Evolutionary conservation across 1,284 basidiomycete genomes (phyloP).

Genomic region (Cystobasidium slooffiae): DNA sequence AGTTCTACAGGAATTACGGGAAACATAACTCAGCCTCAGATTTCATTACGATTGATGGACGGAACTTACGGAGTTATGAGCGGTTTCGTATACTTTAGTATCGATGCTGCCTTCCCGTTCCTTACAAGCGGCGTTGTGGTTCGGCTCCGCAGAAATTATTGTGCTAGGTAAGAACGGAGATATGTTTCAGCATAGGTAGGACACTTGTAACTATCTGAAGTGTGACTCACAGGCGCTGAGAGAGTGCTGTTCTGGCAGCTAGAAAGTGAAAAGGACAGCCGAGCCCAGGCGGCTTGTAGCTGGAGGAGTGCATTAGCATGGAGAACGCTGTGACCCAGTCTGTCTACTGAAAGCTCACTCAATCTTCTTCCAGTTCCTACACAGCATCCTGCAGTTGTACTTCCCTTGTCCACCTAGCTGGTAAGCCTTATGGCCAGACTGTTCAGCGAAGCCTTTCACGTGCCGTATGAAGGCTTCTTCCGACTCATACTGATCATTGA

Average conservation of each 20-base stretch:
- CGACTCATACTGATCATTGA: neutral
- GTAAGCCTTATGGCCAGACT: neutral
- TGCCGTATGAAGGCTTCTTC: neutral
- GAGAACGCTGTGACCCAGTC: neutral
- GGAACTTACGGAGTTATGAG: too few species aligned
- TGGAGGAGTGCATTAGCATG: neutral
- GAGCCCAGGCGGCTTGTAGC: slow-evolving; percentile 10
- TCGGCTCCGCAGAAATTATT: neutral
- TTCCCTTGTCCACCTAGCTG: neutral
- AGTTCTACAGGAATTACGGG: too few species aligned
- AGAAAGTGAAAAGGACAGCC: slow-evolving; percentile 6
- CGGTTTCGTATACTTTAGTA: too few species aligned
- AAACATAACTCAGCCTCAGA: too few species aligned
- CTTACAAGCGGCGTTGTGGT: slow-evolving; percentile 10
- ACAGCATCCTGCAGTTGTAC: neutral
- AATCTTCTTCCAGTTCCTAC: slow-evolving; percentile 2
- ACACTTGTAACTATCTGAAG: neutral
- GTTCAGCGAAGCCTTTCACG: neutral
- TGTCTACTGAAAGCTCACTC: neutral
- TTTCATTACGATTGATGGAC: too few species aligned
- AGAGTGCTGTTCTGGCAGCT: neutral
- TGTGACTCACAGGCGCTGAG: neutral
- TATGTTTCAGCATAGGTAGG: too few species aligned
- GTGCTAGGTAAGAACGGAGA: neutral
- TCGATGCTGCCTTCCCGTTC: neutral